Percentiles rank a stretch among this genome's conserved stretches.
phyloP scores from a whole-genome alignment of 164 flowering plant genomes.

The Dillenia suffruticosa region DNA sequence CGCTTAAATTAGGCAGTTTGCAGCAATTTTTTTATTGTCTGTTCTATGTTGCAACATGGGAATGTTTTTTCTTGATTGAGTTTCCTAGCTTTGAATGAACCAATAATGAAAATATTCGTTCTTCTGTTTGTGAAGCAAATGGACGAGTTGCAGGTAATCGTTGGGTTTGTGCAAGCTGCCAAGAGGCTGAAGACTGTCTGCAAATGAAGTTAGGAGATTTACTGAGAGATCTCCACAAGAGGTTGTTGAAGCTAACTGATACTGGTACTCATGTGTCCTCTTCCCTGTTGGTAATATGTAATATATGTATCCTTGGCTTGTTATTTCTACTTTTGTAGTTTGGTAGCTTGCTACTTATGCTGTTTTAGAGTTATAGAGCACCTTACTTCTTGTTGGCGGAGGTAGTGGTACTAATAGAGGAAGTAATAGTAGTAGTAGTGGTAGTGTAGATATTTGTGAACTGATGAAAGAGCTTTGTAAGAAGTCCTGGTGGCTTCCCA shows the following conservation, averaged over 20 bases:
- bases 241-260: constrained; percentile 34
- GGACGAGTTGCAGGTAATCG: constrained; percentile 96
- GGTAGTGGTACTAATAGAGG: neutral
- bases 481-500: constrained; percentile 9
- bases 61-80: neutral
- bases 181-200: constrained; percentile 79
- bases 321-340: constrained; percentile 1
- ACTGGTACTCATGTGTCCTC: constrained; percentile 18
- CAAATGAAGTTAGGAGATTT: constrained; percentile 36
- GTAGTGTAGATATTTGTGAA: constrained; percentile 36
- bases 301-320: constrained; percentile 29
- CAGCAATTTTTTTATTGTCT: too few relatives aligned
- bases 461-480: constrained; percentile 13
- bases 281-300: constrained; percentile 25
- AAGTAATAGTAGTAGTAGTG: constrained; percentile 4
- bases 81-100: neutral
- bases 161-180: constrained; percentile 79
- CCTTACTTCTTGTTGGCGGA: neutral
- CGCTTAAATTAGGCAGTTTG: too few relatives aligned
- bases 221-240: constrained; percentile 6
- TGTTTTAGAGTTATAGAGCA: constrained; percentile 18
- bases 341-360: constrained; percentile 14
- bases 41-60: too few relatives aligned
- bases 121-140: constrained; percentile 56
- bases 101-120: constrained; percentile 1